Base-by-base conservation (phyloP, 2,329 filamentous ascomycete species). In the Metarhizium sp. region DNA sequence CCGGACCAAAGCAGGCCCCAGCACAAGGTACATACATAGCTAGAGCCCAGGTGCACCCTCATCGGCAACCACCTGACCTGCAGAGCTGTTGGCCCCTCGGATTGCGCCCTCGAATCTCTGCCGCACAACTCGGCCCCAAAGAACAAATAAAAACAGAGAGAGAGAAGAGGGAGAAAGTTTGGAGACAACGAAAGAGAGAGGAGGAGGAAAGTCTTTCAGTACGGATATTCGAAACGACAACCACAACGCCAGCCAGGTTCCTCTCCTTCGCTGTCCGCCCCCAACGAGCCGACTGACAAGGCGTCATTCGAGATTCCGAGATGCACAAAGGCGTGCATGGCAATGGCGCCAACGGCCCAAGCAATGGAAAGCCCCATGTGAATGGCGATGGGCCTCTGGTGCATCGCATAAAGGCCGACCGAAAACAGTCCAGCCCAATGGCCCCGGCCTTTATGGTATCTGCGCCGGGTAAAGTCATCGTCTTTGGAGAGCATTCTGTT, bases 401-500 rank as follows among this genome's bases (percentile, higher is more conserved):
- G 52, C 62, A 71, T 56, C 69, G 70, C 52, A 65, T 69, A 58
- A 77, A 63, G 61, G 67, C 74, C 64, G 69, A 73, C 51, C 79
- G 82, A 67, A 85, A 82, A 62, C 72, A 76, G 58, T 86, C 82
- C 11, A 82, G 74, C 55, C 83, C 83, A 3, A 82, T 86, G 82
- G 83, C 94, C 73, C 92, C 92, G 47, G 78, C 92, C 58, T 99
- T 99, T 69, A 96, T 99, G 89, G 92, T 97, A 56, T 97, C 94
- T 16, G 92, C 95, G 2, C 94, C 94, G 0, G 95, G 92, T 60
- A 99, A 99, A 71, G 94, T 96, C 67, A 99, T 99, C 69, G 90
- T 97, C 53, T 97, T 92, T 73, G 94, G 94, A 62, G 94, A 99
- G 71, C 94, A 99, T 75, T 88, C 94, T 2, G 94, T 97, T n/a